Evolutionary conservation across 495 filamentous ascomycete genomes (phyloP).

Genomic region (Penicillium coffeae): DNA sequence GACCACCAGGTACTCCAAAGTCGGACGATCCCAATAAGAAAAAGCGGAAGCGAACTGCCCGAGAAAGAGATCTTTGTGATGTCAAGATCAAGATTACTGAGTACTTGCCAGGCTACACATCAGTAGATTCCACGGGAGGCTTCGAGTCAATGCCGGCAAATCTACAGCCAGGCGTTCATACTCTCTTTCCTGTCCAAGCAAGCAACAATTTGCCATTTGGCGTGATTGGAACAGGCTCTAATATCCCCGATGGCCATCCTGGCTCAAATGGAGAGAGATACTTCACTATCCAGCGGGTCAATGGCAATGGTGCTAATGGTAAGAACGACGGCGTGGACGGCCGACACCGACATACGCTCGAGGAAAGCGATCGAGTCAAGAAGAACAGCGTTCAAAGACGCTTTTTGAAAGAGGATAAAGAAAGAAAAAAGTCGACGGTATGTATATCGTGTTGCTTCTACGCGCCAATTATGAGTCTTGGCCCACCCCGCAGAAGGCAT

Average conservation of each 20-base stretch:
- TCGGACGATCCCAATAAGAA: constrained; percentile 84
- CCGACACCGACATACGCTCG: constrained; percentile 70
- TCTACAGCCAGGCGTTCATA: constrained; percentile 24
- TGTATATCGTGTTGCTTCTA: no score
- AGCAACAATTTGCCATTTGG: constrained; percentile 34
- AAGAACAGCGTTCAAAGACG: constrained; percentile 74
- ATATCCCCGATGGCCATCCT: constrained; percentile 38
- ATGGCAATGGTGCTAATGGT: constrained; percentile 72
- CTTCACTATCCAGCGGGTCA: constrained; percentile 72
- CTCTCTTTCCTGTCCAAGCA: constrained; percentile 20
- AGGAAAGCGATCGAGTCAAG: constrained; percentile 80
- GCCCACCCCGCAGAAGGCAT: constrained; percentile 14
- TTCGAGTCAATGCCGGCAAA: constrained; percentile 22
- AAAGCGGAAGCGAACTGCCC: constrained; percentile 76
- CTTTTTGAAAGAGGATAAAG: constrained; percentile 63
- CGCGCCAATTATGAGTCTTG: no score
- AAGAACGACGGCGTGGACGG: constrained; percentile 63
- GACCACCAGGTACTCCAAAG: constrained; percentile 79
- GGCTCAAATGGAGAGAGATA: constrained; percentile 52
- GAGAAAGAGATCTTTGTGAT: constrained; percentile 78
- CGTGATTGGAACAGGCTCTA: constrained; percentile 33
- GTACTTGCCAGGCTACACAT: constrained; percentile 59
- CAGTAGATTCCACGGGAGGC: constrained; percentile 11
- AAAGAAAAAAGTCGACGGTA: constrained; percentile 65
- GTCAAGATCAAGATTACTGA: constrained; percentile 93